Conservation (phyloP, 805 yeast species). For the Torulaspora quercuum region DNA sequence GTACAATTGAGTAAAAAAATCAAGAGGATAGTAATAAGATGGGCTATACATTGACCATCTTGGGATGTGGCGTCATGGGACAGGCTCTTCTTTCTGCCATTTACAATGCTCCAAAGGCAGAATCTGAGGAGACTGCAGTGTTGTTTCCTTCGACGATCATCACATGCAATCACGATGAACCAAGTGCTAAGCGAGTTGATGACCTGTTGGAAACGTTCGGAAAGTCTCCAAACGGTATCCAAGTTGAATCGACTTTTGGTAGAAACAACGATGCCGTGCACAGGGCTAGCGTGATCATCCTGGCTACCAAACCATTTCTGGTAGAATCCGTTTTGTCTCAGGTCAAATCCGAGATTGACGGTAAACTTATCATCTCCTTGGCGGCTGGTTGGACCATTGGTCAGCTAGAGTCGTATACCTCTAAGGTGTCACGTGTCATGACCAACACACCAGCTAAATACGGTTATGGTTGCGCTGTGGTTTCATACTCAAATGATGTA, state of each 20-base stretch:
- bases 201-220: slow-evolving; percentile 47
- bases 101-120: slow-evolving; percentile 33
- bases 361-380: slow-evolving; percentile 67
- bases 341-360: slow-evolving; percentile 46
- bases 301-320: slow-evolving; percentile 88
- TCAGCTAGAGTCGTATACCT: slow-evolving; percentile 52
- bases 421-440: slow-evolving; percentile 83
- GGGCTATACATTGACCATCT: slow-evolving; percentile 62
- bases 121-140: slow-evolving; percentile 27
- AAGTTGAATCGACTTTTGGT: slow-evolving; percentile 52
- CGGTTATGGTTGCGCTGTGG: slow-evolving; percentile 91
- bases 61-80: slow-evolving; percentile 97
- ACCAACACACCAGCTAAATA: slow-evolving; percentile 94
- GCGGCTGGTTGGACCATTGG: slow-evolving; percentile 91
- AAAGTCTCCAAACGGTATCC: slow-evolving; percentile 40
- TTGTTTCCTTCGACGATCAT: slow-evolving; percentile 67
- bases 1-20: too few relatives aligned
- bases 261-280: slow-evolving; percentile 58
- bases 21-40: slow-evolving; percentile 15
- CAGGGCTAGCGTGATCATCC: slow-evolving; percentile 63
- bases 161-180: slow-evolving; percentile 58
- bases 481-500: slow-evolving; percentile 63
- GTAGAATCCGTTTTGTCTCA: slow-evolving; percentile 57
- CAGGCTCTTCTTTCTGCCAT: slow-evolving; percentile 81
- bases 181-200: slow-evolving; percentile 49